phyloP scores from a whole-genome alignment of 2,329 filamentous ascomycete genomes.

The Aspergillus spinulosporus region DNA sequence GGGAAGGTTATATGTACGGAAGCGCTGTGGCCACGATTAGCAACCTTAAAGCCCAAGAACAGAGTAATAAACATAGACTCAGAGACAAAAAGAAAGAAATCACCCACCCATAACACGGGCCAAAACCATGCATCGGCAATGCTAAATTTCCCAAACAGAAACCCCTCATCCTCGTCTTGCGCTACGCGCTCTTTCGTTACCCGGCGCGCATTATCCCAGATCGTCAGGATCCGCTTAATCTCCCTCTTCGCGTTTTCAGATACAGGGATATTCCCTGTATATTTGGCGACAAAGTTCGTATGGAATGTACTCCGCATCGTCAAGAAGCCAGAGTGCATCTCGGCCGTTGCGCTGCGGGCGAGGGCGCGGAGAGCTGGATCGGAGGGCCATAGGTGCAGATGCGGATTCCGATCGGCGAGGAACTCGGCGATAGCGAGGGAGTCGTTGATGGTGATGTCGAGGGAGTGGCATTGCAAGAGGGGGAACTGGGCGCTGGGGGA shows the following conservation, averaged over 20 bases:
- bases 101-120: conserved; percentile 40
- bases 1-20: conserved; percentile 35
- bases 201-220: conserved; percentile 32
- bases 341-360: conserved; percentile 33
- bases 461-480: too few relatives aligned
- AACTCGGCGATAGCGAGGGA: conserved; percentile 35
- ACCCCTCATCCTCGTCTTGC: conserved; percentile 30
- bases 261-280: conserved; percentile 34
- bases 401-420: conserved; percentile 32
- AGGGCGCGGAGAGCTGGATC: conserved; percentile 35
- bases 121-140: conserved; percentile 44
- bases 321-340: conserved; percentile 39
- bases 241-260: conserved; percentile 25
- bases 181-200: conserved; percentile 26
- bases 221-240: conserved; percentile 26
- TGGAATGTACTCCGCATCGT: conserved; percentile 26
- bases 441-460: too few relatives aligned
- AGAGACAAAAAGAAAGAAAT: background rate
- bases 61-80: background rate
- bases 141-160: conserved; percentile 40
- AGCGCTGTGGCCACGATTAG: conserved; percentile 26
- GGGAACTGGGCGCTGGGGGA: too few relatives aligned
- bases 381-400: conserved; percentile 31
- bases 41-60: background rate
- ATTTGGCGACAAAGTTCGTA: conserved; percentile 34